Conservation (phyloP, 1,284 basidiomycete genomes). For the Melampsora medusae region DNA sequence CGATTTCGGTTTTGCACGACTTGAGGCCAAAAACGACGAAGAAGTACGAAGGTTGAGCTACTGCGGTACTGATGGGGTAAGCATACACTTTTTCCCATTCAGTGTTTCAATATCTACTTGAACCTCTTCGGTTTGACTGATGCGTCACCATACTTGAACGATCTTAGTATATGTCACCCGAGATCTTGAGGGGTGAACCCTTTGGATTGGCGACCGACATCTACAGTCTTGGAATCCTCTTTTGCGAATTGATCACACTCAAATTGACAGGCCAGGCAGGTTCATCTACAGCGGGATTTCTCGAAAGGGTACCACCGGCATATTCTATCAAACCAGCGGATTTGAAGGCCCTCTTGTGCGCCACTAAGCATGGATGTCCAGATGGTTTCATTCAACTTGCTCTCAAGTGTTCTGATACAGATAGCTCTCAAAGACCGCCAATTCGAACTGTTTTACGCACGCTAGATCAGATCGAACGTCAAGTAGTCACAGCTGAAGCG, state of each 20-base stretch:
- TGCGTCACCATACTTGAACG: neutral
- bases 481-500: slow-evolving; percentile 68
- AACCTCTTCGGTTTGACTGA: neutral
- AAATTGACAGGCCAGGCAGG: slow-evolving; percentile 66
- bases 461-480: slow-evolving; percentile 73
- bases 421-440: slow-evolving; percentile 69
- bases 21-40: slow-evolving; percentile 83
- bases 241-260: slow-evolving; percentile 85
- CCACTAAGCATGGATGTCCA: slow-evolving; percentile 75
- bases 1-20: slow-evolving; percentile 91
- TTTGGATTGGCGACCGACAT: slow-evolving; percentile 92
- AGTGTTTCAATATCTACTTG: neutral
- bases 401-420: slow-evolving; percentile 71
- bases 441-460: slow-evolving; percentile 73
- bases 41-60: slow-evolving; percentile 88
- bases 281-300: slow-evolving; percentile 64
- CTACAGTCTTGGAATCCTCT: slow-evolving; percentile 89
- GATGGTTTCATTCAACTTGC: slow-evolving; percentile 72
- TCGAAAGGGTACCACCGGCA: slow-evolving; percentile 65
- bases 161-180: slow-evolving; percentile 64
- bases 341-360: slow-evolving; percentile 59
- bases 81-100: slow-evolving; percentile 59
- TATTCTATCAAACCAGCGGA: slow-evolving; percentile 78
- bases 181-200: slow-evolving; percentile 84
- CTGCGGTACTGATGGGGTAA: slow-evolving; percentile 91